Conservation (phyloP, 257 asterid species). For the Gentiana straminea region DNA sequence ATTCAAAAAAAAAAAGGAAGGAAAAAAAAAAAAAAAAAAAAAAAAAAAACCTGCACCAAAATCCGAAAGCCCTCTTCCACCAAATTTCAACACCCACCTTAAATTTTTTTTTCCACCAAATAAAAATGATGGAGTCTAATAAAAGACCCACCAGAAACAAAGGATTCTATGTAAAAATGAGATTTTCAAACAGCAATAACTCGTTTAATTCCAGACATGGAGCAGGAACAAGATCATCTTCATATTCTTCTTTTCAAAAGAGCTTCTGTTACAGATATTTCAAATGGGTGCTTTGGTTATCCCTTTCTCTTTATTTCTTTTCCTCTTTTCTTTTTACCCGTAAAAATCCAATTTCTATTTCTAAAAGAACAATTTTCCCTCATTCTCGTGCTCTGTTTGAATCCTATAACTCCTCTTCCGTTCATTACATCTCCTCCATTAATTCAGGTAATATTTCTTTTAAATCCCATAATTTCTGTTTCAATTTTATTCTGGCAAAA, state of each 20-base stretch:
- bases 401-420: slow-evolving; percentile 17
- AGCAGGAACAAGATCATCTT: slow-evolving; percentile 8
- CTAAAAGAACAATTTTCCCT: slow-evolving; percentile 34
- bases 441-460: slow-evolving; percentile 6
- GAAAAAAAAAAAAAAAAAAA: too few species aligned
- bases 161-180: slow-evolving; percentile 68
- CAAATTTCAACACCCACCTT: slow-evolving; percentile 10
- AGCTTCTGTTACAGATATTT: slow-evolving; percentile 34
- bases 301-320: slow-evolving; percentile 44
- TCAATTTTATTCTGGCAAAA: neutral
- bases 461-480: neutral
- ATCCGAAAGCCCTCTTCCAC: slow-evolving; percentile 37
- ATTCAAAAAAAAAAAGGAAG: slow-evolving; percentile 13
- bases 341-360: slow-evolving; percentile 22
- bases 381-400: slow-evolving; percentile 59
- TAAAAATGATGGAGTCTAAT: slow-evolving; percentile 21
- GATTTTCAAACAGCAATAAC: slow-evolving; percentile 26
- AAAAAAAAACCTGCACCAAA: slow-evolving; percentile 22
- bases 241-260: neutral
- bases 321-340: slow-evolving; percentile 47
- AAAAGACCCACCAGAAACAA: slow-evolving; percentile 28
- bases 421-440: slow-evolving; percentile 1
- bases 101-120: neutral
- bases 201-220: slow-evolving; percentile 11
- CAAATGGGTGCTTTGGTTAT: slow-evolving; percentile 69